Percentiles rank a stretch among this genome's conserved stretches.
Conservation (phyloP, 192 early-diverging fungal genomes). For the Umbelopsis vinacea region DNA sequence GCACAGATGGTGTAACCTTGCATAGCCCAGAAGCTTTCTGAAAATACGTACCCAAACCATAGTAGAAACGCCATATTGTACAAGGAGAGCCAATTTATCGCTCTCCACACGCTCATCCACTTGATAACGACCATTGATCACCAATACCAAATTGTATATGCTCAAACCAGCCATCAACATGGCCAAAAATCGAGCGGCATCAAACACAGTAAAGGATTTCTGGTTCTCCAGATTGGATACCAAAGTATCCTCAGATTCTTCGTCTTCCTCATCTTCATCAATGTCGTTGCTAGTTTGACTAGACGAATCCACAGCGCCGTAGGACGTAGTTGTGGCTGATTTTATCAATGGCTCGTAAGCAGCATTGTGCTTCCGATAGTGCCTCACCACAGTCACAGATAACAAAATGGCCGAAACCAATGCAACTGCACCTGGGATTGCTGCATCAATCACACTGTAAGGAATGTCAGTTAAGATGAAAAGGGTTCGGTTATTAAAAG, state of each 20-base stretch:
- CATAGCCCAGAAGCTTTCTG: neutral
- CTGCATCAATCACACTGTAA: conserved; percentile 29
- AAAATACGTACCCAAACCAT: conserved; percentile 29
- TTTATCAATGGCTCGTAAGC: conserved; percentile 10
- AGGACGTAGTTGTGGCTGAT: neutral
- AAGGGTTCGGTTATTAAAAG: neutral
- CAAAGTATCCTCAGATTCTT: conserved; percentile 24
- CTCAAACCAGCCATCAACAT: conserved; percentile 8
- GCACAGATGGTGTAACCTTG: conserved; percentile 3
- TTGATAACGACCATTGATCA: conserved; percentile 23
- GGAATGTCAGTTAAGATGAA: neutral
- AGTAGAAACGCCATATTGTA: conserved; percentile 5
- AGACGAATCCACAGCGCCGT: conserved; percentile 8
- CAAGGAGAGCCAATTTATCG: conserved; percentile 3
- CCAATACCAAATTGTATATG: conserved; percentile 1
- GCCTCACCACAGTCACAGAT: conserved; percentile 3
- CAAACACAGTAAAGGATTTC: conserved; percentile 23
- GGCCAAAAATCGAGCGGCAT: conserved; percentile 24
- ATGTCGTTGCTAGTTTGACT: neutral
- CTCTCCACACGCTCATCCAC: conserved; percentile 20
- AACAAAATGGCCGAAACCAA: conserved; percentile 12
- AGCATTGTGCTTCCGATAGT: conserved; percentile 23
- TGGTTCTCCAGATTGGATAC: neutral
- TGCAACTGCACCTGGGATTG: conserved; percentile 7
- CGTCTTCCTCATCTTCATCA: conserved; percentile 19